A percentile compares a stretch with the other conserved stretches of the same genome.
phyloP scores from a whole-genome alignment of 192 early-diverging fungal genomes.

The Coemansia sp. region DNA sequence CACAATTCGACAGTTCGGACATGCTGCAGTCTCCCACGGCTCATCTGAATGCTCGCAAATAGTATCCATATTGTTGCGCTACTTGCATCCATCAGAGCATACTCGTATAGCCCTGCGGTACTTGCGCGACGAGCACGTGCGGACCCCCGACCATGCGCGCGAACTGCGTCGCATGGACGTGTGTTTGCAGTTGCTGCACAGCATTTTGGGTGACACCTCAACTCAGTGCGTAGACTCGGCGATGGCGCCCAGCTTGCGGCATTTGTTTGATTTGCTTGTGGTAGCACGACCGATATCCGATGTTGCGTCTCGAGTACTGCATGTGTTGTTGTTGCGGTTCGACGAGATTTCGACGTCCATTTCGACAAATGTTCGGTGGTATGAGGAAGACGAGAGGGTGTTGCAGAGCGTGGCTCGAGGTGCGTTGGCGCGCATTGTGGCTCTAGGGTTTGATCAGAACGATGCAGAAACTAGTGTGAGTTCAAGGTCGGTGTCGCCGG shows the following conservation, averaged over 20 bases:
- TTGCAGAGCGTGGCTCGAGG: conserved; percentile 20
- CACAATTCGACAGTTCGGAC: conserved; percentile 28
- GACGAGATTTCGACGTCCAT: conserved; percentile 14
- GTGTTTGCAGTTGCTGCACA: conserved; percentile 29
- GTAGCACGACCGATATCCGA: conserved; percentile 42
- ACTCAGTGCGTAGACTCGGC: conserved; percentile 13
- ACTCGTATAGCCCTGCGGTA: conserved; percentile 29
- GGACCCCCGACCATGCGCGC: conserved; percentile 9
- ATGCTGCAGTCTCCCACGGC: conserved; percentile 29
- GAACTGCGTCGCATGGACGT: conserved; percentile 31
- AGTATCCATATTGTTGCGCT: conserved; percentile 21
- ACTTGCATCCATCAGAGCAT: conserved; percentile 24
- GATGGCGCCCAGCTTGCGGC: conserved; percentile 23
- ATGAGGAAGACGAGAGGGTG: conserved; percentile 23
- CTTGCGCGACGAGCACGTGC: conserved; percentile 33
- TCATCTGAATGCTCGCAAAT: conserved; percentile 7
- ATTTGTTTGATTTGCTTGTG: conserved; percentile 38
- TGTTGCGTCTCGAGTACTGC: conserved; percentile 30
- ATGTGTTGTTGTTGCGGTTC: conserved; percentile 34
- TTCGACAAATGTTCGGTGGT: conserved; percentile 18
- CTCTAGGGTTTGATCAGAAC: conserved; percentile 11
- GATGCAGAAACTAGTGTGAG: not conserved
- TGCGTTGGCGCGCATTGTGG: conserved; percentile 26
- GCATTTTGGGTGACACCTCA: conserved; percentile 16
- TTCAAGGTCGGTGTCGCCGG: conserved; percentile 32